A percentile compares a stretch with the other conserved stretches of the same genome.
Evolutionary conservation across 73 alveolate genomes (phyloP).

Genomic region (Paramecium sexaurelia): DNA sequence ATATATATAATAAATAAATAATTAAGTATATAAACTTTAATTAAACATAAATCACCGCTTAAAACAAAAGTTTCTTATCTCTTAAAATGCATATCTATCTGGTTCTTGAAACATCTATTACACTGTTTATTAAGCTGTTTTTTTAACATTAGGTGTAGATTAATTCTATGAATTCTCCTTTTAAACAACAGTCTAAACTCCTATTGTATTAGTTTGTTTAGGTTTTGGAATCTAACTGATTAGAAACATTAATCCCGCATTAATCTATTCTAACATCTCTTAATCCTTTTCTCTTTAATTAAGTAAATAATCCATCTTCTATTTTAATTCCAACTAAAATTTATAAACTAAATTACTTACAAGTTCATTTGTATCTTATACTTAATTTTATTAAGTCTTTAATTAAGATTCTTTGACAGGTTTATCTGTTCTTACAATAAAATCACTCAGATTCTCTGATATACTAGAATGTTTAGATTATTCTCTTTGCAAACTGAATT

Average conservation of each 20-base stretch:
- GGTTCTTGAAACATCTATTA: background rate
- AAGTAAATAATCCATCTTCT: background rate
- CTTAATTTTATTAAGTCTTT: background rate
- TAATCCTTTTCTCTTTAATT: background rate
- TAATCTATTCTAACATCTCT: background rate
- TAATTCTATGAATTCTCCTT: background rate
- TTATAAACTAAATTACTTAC: background rate
- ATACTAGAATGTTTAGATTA: background rate
- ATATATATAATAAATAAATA: background rate
- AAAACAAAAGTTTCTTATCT: background rate
- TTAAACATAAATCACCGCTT: background rate
- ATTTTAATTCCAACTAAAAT: background rate
- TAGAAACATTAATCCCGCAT: background rate
- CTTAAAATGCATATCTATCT: slow-evolving; percentile 8
- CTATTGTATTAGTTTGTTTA: background rate
- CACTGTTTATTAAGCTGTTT: background rate
- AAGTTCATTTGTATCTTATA: background rate
- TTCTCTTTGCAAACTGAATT: background rate
- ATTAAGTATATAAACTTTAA: background rate
- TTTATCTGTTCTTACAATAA: background rate
- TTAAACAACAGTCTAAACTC: background rate
- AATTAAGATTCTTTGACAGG: background rate
- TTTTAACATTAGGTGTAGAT: background rate
- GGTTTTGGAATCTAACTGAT: background rate
- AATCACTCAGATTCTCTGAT: background rate